Evolutionary conservation across 805 yeast species (phyloP), one percentile per base, ranked within the genome.

Genomic region (Yarrowia bubula): DNA sequence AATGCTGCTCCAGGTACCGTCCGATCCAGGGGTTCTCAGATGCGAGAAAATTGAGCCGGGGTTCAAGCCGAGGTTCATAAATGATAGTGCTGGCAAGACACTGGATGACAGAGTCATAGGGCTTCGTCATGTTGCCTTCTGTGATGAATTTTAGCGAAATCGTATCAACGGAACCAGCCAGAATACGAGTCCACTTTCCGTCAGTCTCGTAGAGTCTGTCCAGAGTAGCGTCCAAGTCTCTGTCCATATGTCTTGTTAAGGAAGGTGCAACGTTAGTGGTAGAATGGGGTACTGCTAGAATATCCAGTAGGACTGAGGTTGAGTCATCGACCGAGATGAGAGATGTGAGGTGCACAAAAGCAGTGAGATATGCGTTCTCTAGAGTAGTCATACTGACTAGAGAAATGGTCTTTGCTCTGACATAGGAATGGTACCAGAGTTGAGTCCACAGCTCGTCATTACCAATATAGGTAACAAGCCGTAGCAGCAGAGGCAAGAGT

Each of bases 11-110:
- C 31, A 55, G 15, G n/a, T 39, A 55, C 38, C 61, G 61, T 8
- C 47, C 46, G 13, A 55, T 41, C 61, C 61, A 55, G 61, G 43
- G 44, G n/a, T 38, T 51, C 28, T 51, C 33, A 10, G 60, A 51
- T 11, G 60, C 44, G n/a, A 55, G 47, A 18, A 39, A 38, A 7
- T 41, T 38, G 43, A 41, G 42, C 8, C 46, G n/a, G 11, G 38
- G 47, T 4, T 5, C 28, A 13, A 41, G 46, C 9, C n/a, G n/a
- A 8, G 33, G 46, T 13, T 41, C 38, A 32, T 39, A 55, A 13
- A 39, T n/a, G n/a, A 55, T 31, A 6, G 47, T 41, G 38, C 33
- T 55, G 38, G 47, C 46, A 8, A 55, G 42, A 32, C 61, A 55
- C 31, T 41, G 37, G 61, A 55, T 15, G 37, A 55, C 61, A 5